Conservation (phyloP, 306 rosid species). For the Abrus precatorius region DNA sequence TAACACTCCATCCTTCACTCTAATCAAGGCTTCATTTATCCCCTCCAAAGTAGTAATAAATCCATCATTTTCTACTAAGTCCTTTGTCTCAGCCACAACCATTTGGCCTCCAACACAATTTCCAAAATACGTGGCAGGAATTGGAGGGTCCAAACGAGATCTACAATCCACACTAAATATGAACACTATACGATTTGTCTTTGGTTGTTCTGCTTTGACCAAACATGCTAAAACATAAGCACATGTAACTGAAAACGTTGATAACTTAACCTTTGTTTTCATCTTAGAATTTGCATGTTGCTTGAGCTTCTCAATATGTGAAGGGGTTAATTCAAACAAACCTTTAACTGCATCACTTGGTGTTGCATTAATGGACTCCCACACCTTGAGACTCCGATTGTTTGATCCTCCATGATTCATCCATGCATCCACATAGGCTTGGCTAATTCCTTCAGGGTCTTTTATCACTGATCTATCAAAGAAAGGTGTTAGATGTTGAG, state of each 20-base stretch:
- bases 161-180: slow-evolving; percentile 51
- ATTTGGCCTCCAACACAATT: slow-evolving; percentile 44
- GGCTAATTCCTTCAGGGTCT: slow-evolving; percentile 50
- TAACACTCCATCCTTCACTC: slow-evolving; percentile 35
- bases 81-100: neutral
- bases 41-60: slow-evolving; percentile 18
- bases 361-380: slow-evolving; percentile 6
- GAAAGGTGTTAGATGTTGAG: slow-evolving; percentile 49
- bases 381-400: slow-evolving; percentile 39
- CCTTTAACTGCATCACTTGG: slow-evolving; percentile 42
- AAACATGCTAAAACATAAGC: slow-evolving; percentile 47
- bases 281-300: slow-evolving; percentile 10
- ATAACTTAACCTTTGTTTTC: slow-evolving; percentile 23
- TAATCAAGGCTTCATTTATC: slow-evolving; percentile 27
- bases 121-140: slow-evolving; percentile 51
- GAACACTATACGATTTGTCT: neutral
- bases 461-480: slow-evolving; percentile 53
- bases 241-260: slow-evolving; percentile 50
- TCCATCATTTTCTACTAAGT: slow-evolving; percentile 36
- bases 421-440: slow-evolving; percentile 36
- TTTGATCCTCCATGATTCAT: slow-evolving; percentile 37
- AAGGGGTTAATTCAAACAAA: slow-evolving; percentile 45
- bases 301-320: slow-evolving; percentile 45
- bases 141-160: slow-evolving; percentile 46
- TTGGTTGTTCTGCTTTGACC: slow-evolving; percentile 35